Evolutionary conservation across 2,329 filamentous ascomycete genomes (phyloP), one percentile per base, ranked within the genome.

Genomic region (Cladosporium halotolerans): DNA sequence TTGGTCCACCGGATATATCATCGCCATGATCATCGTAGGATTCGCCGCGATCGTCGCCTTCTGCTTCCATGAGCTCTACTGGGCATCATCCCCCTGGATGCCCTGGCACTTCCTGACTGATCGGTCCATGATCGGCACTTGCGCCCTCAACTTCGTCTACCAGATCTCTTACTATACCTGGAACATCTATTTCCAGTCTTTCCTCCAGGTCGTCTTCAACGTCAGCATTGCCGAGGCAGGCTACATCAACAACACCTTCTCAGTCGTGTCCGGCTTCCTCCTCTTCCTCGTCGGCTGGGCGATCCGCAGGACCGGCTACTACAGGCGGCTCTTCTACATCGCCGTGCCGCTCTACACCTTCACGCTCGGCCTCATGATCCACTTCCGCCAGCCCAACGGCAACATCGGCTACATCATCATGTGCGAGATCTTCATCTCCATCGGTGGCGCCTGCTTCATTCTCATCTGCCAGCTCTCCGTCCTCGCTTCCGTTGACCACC

Each of bases 381-480:
- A 63, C 42, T 66, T 66, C 58, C 57, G 64, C 18, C 55, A 54
- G 33, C 59, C 61, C 8, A 67, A 72, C 40, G 66, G 64, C 7
- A 65, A 71, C 40, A 71, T 79, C 33, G 68, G 72, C 34, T 78
- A 74, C 65, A 62, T 79, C 9, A 65, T 79, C 47, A 73, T 79
- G 71, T 77, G 75, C 53, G 76, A 79, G 60, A 73, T 80, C 47
- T 72, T 80, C 54, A 75, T 79, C 46, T 76, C 78, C n/a, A 71
- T 79, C 48, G 73, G 72, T n/a, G 78, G 77, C 14, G 74, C 73
- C 50, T 76, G 75, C 9, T 70, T 83, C 8, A 77, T 80, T 54
- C 78, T 84, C 43, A 75, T 75, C 44, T 75, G 80, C 41, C 78
- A 86, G 63, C 75, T 86, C 61, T 80, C 79, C 9, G 76, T 79